Evolutionary conservation across 768 basidiomycete genomes (phyloP).

Genomic region (Boletus subcaerulescens): DNA sequence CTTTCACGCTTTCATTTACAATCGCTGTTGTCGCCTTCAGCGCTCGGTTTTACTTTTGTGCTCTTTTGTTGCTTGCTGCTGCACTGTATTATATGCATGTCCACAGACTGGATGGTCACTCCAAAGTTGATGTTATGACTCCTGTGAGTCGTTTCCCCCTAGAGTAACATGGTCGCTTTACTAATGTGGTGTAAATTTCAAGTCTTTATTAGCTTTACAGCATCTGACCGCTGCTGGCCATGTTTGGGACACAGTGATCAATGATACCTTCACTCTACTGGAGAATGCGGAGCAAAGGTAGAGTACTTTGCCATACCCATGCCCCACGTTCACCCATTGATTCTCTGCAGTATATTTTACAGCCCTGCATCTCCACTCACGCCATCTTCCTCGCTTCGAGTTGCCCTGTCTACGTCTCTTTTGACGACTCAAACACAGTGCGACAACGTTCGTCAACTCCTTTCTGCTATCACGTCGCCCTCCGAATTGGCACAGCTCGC

Average conservation of each 20-base stretch:
- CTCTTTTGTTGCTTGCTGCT: constrained; percentile 38
- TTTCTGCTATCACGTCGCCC: constrained; percentile 73
- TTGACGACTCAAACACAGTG: constrained; percentile 76
- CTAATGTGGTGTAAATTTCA: constrained; percentile 6
- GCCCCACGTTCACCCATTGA: background rate
- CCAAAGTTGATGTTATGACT: constrained; percentile 49
- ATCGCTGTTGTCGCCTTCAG: constrained; percentile 40
- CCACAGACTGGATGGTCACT: constrained; percentile 28
- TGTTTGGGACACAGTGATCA: constrained; percentile 71
- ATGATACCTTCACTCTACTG: constrained; percentile 61
- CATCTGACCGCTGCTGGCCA: constrained; percentile 66
- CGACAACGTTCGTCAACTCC: constrained; percentile 76
- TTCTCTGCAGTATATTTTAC: constrained; percentile 33
- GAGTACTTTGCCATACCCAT: constrained; percentile 8
- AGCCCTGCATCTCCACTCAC: constrained; percentile 39
- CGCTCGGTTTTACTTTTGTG: constrained; percentile 41
- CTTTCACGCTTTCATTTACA: constrained; percentile 39
- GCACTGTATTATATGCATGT: constrained; percentile 40
- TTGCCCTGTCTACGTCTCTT: constrained; percentile 70
- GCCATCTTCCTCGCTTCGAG: constrained; percentile 44
- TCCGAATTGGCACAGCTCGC: constrained; percentile 71
- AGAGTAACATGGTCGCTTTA: background rate
- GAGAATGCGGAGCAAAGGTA: constrained; percentile 73
- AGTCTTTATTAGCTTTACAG: constrained; percentile 67
- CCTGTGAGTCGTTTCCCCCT: constrained; percentile 41